A percentile compares a stretch with the other conserved stretches of the same genome.
Conservation (phyloP, 2,329 filamentous ascomycete genomes). For the Aspergillus tanneri region DNA sequence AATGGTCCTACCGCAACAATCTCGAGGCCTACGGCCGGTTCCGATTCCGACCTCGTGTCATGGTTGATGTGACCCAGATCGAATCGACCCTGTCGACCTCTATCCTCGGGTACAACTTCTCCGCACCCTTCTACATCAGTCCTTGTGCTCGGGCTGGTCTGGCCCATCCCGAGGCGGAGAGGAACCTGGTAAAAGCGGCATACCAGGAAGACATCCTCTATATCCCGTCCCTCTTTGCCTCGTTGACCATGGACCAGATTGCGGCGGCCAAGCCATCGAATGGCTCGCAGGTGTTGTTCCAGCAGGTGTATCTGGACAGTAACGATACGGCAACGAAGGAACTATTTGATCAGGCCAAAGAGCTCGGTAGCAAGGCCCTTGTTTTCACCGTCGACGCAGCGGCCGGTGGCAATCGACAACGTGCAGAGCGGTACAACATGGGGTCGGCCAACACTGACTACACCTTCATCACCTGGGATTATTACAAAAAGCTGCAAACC, state of each 20-base stretch:
- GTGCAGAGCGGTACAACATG: slow-evolving; percentile 8
- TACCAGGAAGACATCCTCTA: slow-evolving; percentile 9
- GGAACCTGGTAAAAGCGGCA: slow-evolving; percentile 9
- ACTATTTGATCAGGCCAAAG: slow-evolving; percentile 54
- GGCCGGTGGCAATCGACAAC: slow-evolving; percentile 73
- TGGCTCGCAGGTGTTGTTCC: slow-evolving; percentile 9
- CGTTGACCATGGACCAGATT: slow-evolving; percentile 11
- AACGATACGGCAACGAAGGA: slow-evolving; percentile 12
- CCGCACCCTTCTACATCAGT: slow-evolving; percentile 13
- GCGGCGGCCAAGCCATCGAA: slow-evolving; percentile 10
- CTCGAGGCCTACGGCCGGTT: slow-evolving; percentile 11
- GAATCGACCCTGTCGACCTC: slow-evolving; percentile 9
- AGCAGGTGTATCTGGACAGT: slow-evolving; percentile 11
- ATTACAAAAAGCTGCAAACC: slow-evolving; percentile 7
- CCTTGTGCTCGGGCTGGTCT: slow-evolving; percentile 10
- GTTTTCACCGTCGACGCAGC: slow-evolving; percentile 85
- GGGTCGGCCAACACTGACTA: slow-evolving; percentile 5
- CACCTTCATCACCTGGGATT: slow-evolving; percentile 10
- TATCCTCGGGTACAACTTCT: slow-evolving; percentile 14
- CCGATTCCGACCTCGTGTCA: slow-evolving; percentile 10
- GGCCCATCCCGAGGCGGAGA: slow-evolving; percentile 6
- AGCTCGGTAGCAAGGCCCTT: slow-evolving; percentile 74
- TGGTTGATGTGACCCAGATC: slow-evolving; percentile 13
- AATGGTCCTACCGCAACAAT: slow-evolving; percentile 16
- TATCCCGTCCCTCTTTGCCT: slow-evolving; percentile 10